A percentile compares a stretch with the other conserved stretches of the same genome.
Conservation (phyloP, 106 monocot species). For the Dendrobium nobile region DNA sequence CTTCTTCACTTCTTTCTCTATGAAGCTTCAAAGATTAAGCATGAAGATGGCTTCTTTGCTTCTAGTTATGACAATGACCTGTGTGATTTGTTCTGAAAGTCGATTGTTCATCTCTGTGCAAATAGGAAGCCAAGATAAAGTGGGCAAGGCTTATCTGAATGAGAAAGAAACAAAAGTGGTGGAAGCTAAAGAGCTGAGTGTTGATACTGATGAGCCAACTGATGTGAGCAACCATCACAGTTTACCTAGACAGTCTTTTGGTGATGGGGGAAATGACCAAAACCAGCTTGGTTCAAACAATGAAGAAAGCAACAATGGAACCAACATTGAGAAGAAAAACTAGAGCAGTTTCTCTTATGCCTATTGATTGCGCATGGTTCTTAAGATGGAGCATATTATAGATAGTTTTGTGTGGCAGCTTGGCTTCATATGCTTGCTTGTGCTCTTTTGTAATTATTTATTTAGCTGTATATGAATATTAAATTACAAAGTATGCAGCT, state of each 20-base stretch:
- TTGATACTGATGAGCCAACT: not conserved
- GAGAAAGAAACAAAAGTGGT: not conserved
- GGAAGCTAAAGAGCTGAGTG: not conserved
- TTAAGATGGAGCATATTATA: no score
- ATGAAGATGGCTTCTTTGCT: not conserved
- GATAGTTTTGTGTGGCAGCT: no score
- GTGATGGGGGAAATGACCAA: slow-evolving; percentile 5
- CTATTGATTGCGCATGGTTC: no score
- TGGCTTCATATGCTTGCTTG: no score
- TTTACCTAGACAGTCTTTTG: slow-evolving; percentile 3
- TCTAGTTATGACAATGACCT: not conserved
- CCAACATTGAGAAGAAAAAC: not conserved
- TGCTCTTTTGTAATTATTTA: no score
- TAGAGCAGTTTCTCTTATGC: not conserved
- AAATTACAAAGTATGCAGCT: no score
- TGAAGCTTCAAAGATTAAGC: not conserved
- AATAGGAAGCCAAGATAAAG: not conserved
- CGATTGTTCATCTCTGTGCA: not conserved
- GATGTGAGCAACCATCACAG: slow-evolving; percentile 7
- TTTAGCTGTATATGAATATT: no score
- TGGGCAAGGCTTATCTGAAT: not conserved
- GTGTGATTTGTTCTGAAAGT: not conserved
- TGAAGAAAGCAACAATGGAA: not conserved
- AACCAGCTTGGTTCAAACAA: not conserved
- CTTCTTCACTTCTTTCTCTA: not conserved